Evolutionary conservation across 805 yeast genomes (phyloP).

Genomic region (Yarrowia sp.): DNA sequence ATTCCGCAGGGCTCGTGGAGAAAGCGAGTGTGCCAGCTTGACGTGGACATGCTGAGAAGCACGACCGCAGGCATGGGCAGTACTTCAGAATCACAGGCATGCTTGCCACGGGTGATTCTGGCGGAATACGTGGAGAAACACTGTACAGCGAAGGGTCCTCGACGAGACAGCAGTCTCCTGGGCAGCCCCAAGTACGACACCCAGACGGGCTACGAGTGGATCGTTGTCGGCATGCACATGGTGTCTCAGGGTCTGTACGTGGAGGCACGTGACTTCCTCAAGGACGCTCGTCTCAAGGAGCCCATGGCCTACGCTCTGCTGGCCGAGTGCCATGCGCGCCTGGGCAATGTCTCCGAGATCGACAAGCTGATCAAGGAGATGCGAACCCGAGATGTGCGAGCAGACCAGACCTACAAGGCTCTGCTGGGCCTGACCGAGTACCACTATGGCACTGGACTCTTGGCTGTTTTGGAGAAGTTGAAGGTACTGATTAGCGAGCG

Average conservation of each 20-base stretch:
- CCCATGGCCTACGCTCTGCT: slow-evolving; percentile 15
- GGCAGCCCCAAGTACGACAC: not conserved
- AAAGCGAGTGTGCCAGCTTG: slow-evolving; percentile 1
- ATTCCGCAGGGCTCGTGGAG: not conserved
- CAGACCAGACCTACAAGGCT: slow-evolving; percentile 10
- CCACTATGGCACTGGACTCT: not conserved
- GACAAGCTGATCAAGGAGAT: not conserved
- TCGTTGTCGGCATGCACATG: slow-evolving; percentile 2
- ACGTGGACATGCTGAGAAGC: not conserved
- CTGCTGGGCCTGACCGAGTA: not conserved
- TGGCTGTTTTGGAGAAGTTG: not conserved
- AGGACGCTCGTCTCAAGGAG: not conserved
- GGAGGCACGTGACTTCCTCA: slow-evolving; percentile 4
- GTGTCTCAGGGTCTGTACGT: not conserved
- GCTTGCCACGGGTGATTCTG: not conserved
- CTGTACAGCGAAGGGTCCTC: not conserved
- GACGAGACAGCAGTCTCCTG: not conserved
- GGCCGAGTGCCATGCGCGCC: slow-evolving; percentile 22
- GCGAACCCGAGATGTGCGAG: not conserved
- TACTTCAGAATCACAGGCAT: too few species aligned
- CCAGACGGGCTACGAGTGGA: not conserved
- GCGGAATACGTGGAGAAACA: not conserved
- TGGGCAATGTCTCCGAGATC: not conserved
- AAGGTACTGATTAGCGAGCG: not conserved
- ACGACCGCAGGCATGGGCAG: not conserved